A percentile compares a stretch with the other conserved stretches of the same genome.
These are phyloP conservation scores for Buxus sempervirens DNA, from an alignment of 164 flowering plant species.

Conservation along the genomic window DNA sequence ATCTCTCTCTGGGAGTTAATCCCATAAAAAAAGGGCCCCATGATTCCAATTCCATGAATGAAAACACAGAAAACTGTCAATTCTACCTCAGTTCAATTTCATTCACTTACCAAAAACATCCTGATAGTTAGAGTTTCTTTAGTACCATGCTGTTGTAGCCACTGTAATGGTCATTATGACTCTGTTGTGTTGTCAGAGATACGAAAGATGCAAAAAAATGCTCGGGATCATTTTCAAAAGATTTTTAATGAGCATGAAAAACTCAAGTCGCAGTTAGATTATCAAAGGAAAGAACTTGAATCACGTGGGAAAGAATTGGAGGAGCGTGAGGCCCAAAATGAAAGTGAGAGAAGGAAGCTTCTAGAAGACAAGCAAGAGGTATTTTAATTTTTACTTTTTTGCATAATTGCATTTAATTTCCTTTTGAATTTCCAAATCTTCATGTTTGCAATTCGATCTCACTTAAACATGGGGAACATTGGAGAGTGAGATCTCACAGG, in stretches of 20 bases:
- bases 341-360: constrained; percentile 54
- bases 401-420: background rate
- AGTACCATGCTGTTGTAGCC: background rate
- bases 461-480: too few species aligned
- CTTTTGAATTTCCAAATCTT: background rate
- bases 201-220: constrained; percentile 38
- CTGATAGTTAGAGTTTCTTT: background rate
- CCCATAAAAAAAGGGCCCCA: too few species aligned
- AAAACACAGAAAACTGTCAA: too few species aligned
- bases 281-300: constrained; percentile 39
- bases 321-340: constrained; percentile 54
- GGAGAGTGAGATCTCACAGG: background rate
- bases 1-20: too few species aligned
- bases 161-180: background rate
- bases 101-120: too few species aligned
- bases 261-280: constrained; percentile 34
- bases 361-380: constrained; percentile 52
- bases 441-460: background rate
- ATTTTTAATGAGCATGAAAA: constrained; percentile 50
- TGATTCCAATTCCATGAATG: too few species aligned
- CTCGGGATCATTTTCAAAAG: constrained; percentile 33
- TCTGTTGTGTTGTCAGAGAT: constrained; percentile 38
- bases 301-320: constrained; percentile 32
- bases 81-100: too few species aligned
- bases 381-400: background rate